Base-by-base conservation (phyloP, 176 grass and related monocot genomes). In the Carex parvula region DNA sequence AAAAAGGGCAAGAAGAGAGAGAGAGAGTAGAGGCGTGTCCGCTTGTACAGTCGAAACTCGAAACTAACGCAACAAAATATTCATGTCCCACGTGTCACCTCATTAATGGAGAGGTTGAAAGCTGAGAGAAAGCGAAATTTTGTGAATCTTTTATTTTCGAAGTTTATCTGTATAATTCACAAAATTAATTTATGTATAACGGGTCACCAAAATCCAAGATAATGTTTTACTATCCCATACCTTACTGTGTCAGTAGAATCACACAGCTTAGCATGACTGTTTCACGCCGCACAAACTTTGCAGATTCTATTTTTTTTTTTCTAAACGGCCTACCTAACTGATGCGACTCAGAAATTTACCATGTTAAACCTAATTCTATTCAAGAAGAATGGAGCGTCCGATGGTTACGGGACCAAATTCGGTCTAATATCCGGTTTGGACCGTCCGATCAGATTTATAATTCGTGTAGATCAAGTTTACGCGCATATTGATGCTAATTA, bases 1-100 rank as follows among this genome's bases (percentile, higher is more conserved):
- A 24, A 10, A 73, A 89, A 50, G 42, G 71, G 44, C n/a, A 26
- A 75, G 46, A 54, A 18, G n/a, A 75, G 44, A 52, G 44, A 74
- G 63, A 65, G 63, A 66, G 64, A 33, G 4, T 11, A 22, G 73
- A 77, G 24, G 73, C 70, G 70, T 52, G 41, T 73, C 42, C 20
- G 70, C 41, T 73, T 73, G 42, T 48, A 46, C 37, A 48, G 71
- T 48, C 22, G 15, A 77, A 22, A 24, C 70, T 20, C 42, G 8
- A 73, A 55, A 56, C 17, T 26, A 56, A 17, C 48, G 72, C 72
- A 76, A 55, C 72, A 30, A 76, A 76, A 50, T 53, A 54, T 53
- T 55, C 48, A 48, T 9, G 4, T 24, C 12, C 48, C 48, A 76
- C 21, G 22, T 76, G 72, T 22, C 48, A 29, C 22, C 8, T 55